A percentile compares a stretch with the other conserved stretches of the same genome.
phyloP scores from a whole-genome alignment of 1,284 basidiomycete genomes.

The Apiotrichum domesticum region DNA sequence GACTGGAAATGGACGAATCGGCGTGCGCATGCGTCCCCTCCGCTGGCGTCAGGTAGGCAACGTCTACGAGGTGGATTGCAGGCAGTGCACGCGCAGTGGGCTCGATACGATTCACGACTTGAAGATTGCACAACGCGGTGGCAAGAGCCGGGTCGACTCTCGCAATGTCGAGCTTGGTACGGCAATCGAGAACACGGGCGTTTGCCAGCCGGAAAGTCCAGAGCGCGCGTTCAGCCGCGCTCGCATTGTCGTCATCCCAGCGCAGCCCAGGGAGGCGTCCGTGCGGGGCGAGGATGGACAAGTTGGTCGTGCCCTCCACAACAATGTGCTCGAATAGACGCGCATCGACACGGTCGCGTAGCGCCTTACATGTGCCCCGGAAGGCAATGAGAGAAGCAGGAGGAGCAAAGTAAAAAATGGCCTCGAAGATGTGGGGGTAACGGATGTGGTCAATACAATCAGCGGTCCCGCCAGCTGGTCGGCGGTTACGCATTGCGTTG shows the following conservation, averaged over 20 bases:
- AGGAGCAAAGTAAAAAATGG: not conserved
- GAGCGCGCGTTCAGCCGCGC: not conserved
- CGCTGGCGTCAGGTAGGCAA: not conserved
- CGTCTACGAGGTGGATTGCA: slow-evolving; percentile 1
- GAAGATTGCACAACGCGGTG: not conserved
- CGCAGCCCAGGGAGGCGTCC: slow-evolving; percentile 3
- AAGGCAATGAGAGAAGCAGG: slow-evolving; percentile 1
- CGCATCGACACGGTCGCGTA: slow-evolving; percentile 2
- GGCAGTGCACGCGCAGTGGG: slow-evolving; percentile 1
- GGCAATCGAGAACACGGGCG: slow-evolving; percentile 6
- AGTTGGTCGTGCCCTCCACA: not conserved
- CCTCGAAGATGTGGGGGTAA: slow-evolving; percentile 8
- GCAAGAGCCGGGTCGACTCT: slow-evolving; percentile 1
- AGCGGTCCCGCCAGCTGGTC: too few species aligned
- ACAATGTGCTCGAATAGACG: not conserved
- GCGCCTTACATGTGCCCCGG: not conserved
- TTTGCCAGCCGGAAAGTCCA: not conserved
- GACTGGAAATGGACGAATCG: not conserved
- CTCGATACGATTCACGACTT: slow-evolving; percentile 1
- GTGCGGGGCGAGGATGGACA: not conserved
- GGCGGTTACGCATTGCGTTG: too few species aligned
- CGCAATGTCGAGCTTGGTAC: slow-evolving; percentile 3
- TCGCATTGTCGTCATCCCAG: not conserved
- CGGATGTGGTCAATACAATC: not conserved
- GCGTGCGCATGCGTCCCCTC: slow-evolving; percentile 2